A percentile compares a stretch with the other conserved stretches of the same genome.
Conservation (phyloP, 352 stramenopile species). For the Phytophthora agathidicida region DNA sequence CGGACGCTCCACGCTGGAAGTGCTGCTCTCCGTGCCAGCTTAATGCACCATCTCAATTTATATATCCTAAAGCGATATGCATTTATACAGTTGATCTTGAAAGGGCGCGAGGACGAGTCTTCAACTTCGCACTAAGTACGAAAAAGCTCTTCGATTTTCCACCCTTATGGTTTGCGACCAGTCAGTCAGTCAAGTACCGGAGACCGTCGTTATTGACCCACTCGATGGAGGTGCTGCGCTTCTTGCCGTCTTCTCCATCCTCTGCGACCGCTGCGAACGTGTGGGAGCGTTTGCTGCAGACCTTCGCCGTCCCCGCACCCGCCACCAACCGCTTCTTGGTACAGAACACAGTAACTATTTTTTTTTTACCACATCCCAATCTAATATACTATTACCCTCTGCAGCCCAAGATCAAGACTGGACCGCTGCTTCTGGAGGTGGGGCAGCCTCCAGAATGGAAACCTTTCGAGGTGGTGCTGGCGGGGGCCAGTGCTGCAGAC, state of each 20-base stretch:
- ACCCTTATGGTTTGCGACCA: constrained; percentile 5
- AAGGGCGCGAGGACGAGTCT: constrained; percentile 15
- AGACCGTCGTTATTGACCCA: neutral
- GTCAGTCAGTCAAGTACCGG: constrained; percentile 8
- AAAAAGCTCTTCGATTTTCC: constrained; percentile 19
- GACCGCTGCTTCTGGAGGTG: constrained; percentile 63
- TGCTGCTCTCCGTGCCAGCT: constrained; percentile 35
- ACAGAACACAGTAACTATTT: neutral
- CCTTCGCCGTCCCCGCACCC: constrained; percentile 39
- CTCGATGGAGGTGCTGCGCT: constrained; percentile 27
- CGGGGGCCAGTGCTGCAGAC: constrained; percentile 52
- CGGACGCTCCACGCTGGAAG: constrained; percentile 62
- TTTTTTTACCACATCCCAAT: neutral
- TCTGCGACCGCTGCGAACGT: constrained; percentile 26
- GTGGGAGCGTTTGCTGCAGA: constrained; percentile 62
- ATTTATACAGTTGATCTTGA: constrained; percentile 14
- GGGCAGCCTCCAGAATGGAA: constrained; percentile 60
- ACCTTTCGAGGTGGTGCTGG: constrained; percentile 68
- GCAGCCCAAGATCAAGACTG: constrained; percentile 69
- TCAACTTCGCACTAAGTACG: constrained; percentile 15
- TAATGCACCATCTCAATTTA: too few species aligned
- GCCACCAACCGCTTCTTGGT: constrained; percentile 53
- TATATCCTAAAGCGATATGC: too few species aligned
- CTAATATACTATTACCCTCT: neutral
- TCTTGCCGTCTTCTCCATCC: constrained; percentile 10